These are phyloP conservation scores for Starmerella bombi DNA, from an alignment of 805 yeast genomes.

Conservation along the genomic window DNA sequence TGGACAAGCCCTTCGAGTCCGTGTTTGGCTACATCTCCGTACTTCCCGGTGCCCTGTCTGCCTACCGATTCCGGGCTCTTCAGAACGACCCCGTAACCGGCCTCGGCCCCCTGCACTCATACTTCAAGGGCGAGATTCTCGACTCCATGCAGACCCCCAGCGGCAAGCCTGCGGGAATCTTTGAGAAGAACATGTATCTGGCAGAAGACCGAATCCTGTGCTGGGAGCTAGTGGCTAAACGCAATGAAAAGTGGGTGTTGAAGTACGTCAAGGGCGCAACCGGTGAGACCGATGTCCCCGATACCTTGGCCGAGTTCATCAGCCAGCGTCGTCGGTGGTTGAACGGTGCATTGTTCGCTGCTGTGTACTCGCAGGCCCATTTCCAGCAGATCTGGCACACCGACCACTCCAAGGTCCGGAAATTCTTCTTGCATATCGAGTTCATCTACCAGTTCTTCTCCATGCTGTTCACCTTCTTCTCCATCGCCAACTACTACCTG, in stretches of 20 bases:
- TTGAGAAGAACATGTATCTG: slow-evolving; percentile 90
- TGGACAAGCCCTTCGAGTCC: slow-evolving; percentile 89
- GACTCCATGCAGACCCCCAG: slow-evolving; percentile 45
- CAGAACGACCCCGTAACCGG: slow-evolving; percentile 68
- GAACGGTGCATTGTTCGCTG: slow-evolving; percentile 96
- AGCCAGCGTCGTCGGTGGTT: slow-evolving; percentile 97
- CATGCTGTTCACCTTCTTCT: slow-evolving; percentile 77
- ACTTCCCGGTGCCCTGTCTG: slow-evolving; percentile 90
- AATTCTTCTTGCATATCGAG: slow-evolving; percentile 70
- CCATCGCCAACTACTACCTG: slow-evolving; percentile 80
- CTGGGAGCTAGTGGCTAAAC: slow-evolving; percentile 89
- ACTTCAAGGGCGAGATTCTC: slow-evolving; percentile 74
- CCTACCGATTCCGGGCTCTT: slow-evolving; percentile 80
- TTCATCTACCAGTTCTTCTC: slow-evolving; percentile 76
- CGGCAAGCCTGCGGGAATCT: slow-evolving; percentile 47
- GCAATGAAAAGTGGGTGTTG: slow-evolving; percentile 70
- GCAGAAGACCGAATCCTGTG: slow-evolving; percentile 95
- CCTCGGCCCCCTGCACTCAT: slow-evolving; percentile 78
- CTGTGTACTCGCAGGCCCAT: slow-evolving; percentile 74
- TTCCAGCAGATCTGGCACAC: slow-evolving; percentile 82
- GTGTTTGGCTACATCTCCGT: slow-evolving; percentile 87
- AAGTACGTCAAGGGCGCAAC: slow-evolving; percentile 85
- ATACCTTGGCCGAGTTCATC: slow-evolving; percentile 82
- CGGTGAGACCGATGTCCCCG: slow-evolving; percentile 97
- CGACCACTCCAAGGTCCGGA: slow-evolving; percentile 68